Evolutionary conservation across 257 asterid genomes (phyloP), one percentile per base, ranked within the genome.

Genomic region (Rubia yunnanensis): DNA sequence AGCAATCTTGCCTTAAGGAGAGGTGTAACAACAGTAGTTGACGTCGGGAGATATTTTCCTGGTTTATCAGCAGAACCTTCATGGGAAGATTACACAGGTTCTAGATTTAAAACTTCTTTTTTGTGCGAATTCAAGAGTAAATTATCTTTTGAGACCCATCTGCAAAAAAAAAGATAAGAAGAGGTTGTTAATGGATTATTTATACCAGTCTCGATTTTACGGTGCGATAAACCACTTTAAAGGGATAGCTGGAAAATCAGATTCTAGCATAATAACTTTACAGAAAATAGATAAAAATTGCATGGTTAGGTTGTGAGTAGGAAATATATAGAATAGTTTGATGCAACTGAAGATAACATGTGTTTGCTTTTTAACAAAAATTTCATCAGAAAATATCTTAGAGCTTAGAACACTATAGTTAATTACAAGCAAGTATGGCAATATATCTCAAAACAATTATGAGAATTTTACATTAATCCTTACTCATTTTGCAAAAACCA

Each of bases 71-170:
- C 85, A 38, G 90, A 89, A 65, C 77, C 73, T 53, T 76, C 99
- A 8, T 92, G 97, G 99, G 92, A 89, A 74, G 99, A 92, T 80
- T 85, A 84, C 18, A 79, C 92, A 92, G 99, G 99, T 92, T 72
- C 71, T 60, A 26, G 30, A 18, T 62, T 32, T 53, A 23, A 0
- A 52, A 35, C n/a, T 8, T 61, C 22, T 18, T 63, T 9, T 24
- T 9, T 56, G 44, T 26, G 24, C 30, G 44, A n/a, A 26, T 32
- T 59, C 10, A 5, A 30, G 1, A 15, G 58, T 46, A n/a, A 36
- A 44, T 58, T 31, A 15, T 26, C 0, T 59, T 23, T 44, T 38
- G 32, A 10, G 8, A 36, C 22, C 9, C 7, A 22, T 14, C 44
- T 31, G 65, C 24, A 30, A 23, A 9, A 26, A 5, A 3, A 26